phyloP scores from a whole-genome alignment of 176 grass and related monocot species.

The Ensete glaucum region DNA sequence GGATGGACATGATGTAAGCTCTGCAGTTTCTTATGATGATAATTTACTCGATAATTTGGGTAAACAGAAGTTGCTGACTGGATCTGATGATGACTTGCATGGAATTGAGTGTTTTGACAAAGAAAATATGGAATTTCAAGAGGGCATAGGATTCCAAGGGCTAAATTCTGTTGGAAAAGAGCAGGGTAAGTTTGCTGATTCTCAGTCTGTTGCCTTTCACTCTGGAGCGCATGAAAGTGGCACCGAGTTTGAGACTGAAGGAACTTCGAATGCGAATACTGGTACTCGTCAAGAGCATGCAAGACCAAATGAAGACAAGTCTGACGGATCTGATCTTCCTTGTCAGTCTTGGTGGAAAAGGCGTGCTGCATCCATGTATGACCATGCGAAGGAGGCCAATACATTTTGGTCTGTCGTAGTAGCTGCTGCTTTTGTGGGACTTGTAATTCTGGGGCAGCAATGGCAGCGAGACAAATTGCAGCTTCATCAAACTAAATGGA shows the following conservation, averaged over 20 bases:
- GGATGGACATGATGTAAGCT: constrained; percentile 14
- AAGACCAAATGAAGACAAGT: constrained; percentile 21
- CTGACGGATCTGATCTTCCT: constrained; percentile 24
- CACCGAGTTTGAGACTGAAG: constrained; percentile 9
- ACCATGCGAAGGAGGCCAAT: constrained; percentile 47
- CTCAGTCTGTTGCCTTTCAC: constrained; percentile 9
- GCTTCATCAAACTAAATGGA: constrained; percentile 31
- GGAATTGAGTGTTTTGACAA: constrained; percentile 24
- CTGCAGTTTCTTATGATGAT: neutral
- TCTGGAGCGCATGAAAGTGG: constrained; percentile 22
- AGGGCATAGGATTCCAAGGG: constrained; percentile 5
- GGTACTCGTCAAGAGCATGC: constrained; percentile 4
- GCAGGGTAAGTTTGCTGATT: constrained; percentile 2
- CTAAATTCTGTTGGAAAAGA: constrained; percentile 15
- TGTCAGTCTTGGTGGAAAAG: constrained; percentile 44
- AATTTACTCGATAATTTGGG: neutral
- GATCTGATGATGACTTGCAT: constrained; percentile 20
- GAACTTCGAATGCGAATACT: constrained; percentile 2
- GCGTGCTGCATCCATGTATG: constrained; percentile 43
- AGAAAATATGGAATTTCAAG: constrained; percentile 27
- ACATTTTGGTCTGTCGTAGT: constrained; percentile 59
- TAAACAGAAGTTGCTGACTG: constrained; percentile 14
- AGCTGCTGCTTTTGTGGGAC: constrained; percentile 51
- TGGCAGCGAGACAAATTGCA: constrained; percentile 47
- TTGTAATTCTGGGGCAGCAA: constrained; percentile 50